These are phyloP conservation scores for Solioccasus polychromus DNA, from an alignment of 768 basidiomycete genomes.

Conservation along the genomic window DNA sequence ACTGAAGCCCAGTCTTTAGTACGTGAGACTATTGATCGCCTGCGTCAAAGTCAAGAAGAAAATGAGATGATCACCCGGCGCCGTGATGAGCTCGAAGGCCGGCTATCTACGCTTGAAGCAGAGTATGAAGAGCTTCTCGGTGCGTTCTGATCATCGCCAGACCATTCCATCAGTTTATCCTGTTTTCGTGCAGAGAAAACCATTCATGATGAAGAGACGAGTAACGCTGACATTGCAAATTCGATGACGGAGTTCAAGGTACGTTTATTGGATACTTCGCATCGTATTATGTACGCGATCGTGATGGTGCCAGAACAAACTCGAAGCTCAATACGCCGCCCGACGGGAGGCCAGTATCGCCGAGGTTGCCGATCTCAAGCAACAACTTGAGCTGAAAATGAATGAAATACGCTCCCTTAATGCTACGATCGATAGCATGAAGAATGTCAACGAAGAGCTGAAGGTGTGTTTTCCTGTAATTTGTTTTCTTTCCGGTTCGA, in stretches of 20 bases:
- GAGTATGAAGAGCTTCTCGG: slow-evolving; percentile 98
- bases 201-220: slow-evolving; percentile 84
- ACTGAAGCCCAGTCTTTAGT: slow-evolving; percentile 83
- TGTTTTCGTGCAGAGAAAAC: slow-evolving; percentile 68
- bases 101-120: slow-evolving; percentile 76
- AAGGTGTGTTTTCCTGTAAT: slow-evolving; percentile 59
- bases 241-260: slow-evolving; percentile 92
- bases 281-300: not conserved
- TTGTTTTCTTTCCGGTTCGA: slow-evolving; percentile 6
- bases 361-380: slow-evolving; percentile 83
- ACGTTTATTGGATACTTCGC: slow-evolving; percentile 7
- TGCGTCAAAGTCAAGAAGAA: slow-evolving; percentile 90
- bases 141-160: slow-evolving; percentile 36
- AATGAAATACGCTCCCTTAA: slow-evolving; percentile 85
- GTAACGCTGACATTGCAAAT: slow-evolving; percentile 77
- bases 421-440: slow-evolving; percentile 85
- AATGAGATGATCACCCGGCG: slow-evolving; percentile 79
- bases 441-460: slow-evolving; percentile 95
- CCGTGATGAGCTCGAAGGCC: slow-evolving; percentile 82
- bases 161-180: slow-evolving; percentile 2
- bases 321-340: slow-evolving; percentile 90
- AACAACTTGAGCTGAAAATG: slow-evolving; percentile 80
- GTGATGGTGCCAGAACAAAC: slow-evolving; percentile 63
- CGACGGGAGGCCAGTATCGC: slow-evolving; percentile 86
- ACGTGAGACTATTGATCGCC: slow-evolving; percentile 85